Evolutionary conservation across 2,329 filamentous ascomycete species (phyloP).

Genomic region (Albophoma yamanashiensis): DNA sequence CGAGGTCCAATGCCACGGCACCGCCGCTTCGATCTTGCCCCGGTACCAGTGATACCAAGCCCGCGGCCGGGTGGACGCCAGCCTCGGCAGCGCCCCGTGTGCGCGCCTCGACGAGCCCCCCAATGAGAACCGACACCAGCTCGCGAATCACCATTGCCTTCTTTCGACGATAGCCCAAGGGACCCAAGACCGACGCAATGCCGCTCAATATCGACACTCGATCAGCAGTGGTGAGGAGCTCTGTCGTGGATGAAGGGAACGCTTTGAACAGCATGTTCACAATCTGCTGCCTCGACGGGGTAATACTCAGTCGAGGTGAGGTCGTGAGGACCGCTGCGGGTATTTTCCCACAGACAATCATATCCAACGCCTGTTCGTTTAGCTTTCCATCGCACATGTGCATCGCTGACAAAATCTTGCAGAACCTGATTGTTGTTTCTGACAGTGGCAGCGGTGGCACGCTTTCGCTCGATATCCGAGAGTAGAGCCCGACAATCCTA

Average conservation of each 20-base stretch:
- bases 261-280: slow-evolving; percentile 55
- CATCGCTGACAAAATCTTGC: slow-evolving; percentile 56
- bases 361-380: slow-evolving; percentile 46
- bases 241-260: slow-evolving; percentile 56
- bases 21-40: slow-evolving; percentile 37
- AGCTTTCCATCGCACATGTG: slow-evolving; percentile 56
- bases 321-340: slow-evolving; percentile 38
- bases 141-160: slow-evolving; percentile 86
- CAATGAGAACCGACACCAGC: slow-evolving; percentile 71
- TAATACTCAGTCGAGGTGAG: slow-evolving; percentile 44
- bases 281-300: slow-evolving; percentile 52
- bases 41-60: slow-evolving; percentile 61
- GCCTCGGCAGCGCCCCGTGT: slow-evolving; percentile 93
- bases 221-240: slow-evolving; percentile 62
- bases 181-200: slow-evolving; percentile 75
- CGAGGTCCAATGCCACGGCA: slow-evolving; percentile 47
- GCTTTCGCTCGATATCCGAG: slow-evolving; percentile 57
- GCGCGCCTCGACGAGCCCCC: slow-evolving; percentile 78
- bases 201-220: slow-evolving; percentile 72
- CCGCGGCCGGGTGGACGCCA: slow-evolving; percentile 88
- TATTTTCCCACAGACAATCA: slow-evolving; percentile 53
- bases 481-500: slow-evolving; percentile 64
- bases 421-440: slow-evolving; percentile 63
- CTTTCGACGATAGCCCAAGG: slow-evolving; percentile 73
- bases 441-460: slow-evolving; percentile 61